Evolutionary conservation across 1,139 yeast species (phyloP), one percentile per base, ranked within the genome.

Genomic region (Lodderomyces oxycetoniae): DNA sequence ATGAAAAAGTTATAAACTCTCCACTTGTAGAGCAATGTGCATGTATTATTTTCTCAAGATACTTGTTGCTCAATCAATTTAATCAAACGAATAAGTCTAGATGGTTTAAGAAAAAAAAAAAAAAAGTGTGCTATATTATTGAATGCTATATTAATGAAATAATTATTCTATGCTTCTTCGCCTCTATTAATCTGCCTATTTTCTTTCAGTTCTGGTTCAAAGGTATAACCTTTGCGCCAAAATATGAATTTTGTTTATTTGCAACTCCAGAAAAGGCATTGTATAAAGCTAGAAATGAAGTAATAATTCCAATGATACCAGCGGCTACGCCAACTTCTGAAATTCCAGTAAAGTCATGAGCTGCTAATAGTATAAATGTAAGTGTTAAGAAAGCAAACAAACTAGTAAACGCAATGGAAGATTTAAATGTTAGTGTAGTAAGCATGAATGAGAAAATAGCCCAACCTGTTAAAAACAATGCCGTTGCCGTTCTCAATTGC

Each of bases 401-500:
- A 7, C 48, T 49, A 40, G 59, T 55, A 35, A 70, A 53, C 14
- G 66, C 64, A 26, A 59, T 53, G 3, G 75, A 70, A 4, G 76
- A 64, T 44, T 69, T 71, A 43, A 65, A 49, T 3, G 74, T 67
- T 26, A 61, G 53, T 26, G 61, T 46, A 38, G 63, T 51, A 37
- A 69, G 45, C 51, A 67, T 47, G 41, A 66, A 60, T 5, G 73
- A 60, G 43, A 68, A 70, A 5, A 70, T 50, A 3, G 61, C 61
- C 76, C 76, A 71, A 2, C 67, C 68, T 14, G 68, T 34, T 28
- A 69, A 54, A 50, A 53, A 69, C 32, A 69, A 53, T 3, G 71
- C 73, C 26, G 65, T 39, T 5, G 75, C 75, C 44, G 55, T 51
- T 7, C 26, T 40, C 7, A 53, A 40, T 43, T 52, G 54, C 3